Conservation (phyloP, 805 yeast genomes). For the Gaillardinia entomophila region DNA sequence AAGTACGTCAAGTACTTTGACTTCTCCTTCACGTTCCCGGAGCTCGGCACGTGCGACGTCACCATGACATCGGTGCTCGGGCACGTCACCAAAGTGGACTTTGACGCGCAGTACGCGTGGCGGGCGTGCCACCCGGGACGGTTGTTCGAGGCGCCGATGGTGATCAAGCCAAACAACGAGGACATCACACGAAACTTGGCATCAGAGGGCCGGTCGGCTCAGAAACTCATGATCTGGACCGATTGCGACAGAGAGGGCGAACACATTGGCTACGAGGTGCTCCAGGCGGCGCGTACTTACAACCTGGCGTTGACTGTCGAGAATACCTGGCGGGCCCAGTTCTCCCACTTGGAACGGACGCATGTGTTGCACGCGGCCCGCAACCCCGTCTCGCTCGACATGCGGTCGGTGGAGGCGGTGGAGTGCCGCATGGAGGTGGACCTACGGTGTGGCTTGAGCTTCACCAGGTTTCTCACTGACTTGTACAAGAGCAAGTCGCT, state of each 20-base stretch:
- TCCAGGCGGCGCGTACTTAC: constrained; percentile 54
- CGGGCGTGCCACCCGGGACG: constrained; percentile 58
- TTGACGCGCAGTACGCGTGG: constrained; percentile 59
- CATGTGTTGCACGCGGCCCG: constrained; percentile 76
- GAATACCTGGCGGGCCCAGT: constrained; percentile 65
- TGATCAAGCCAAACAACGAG: constrained; percentile 33
- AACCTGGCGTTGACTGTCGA: constrained; percentile 43
- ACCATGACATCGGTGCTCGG: constrained; percentile 94
- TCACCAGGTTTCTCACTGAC: constrained; percentile 74
- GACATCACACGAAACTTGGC: constrained; percentile 62
- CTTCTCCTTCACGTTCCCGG: constrained; percentile 61
- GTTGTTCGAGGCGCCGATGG: constrained; percentile 67
- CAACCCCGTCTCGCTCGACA: constrained; percentile 58
- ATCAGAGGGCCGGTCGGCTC: constrained; percentile 54
- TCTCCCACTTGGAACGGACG: constrained; percentile 75
- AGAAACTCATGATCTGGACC: constrained; percentile 87
- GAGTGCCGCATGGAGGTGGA: constrained; percentile 82
- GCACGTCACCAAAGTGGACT: constrained; percentile 65
- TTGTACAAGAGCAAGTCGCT: constrained; percentile 33
- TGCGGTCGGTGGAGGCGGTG: constrained; percentile 76
- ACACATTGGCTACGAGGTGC: constrained; percentile 80
- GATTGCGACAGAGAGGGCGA: constrained; percentile 98
- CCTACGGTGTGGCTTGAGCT: constrained; percentile 80
- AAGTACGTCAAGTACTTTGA: constrained; percentile 77
- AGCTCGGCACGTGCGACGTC: constrained; percentile 61